Conservation (phyloP, 1,284 basidiomycete genomes). For the Peniophora sp. region DNA sequence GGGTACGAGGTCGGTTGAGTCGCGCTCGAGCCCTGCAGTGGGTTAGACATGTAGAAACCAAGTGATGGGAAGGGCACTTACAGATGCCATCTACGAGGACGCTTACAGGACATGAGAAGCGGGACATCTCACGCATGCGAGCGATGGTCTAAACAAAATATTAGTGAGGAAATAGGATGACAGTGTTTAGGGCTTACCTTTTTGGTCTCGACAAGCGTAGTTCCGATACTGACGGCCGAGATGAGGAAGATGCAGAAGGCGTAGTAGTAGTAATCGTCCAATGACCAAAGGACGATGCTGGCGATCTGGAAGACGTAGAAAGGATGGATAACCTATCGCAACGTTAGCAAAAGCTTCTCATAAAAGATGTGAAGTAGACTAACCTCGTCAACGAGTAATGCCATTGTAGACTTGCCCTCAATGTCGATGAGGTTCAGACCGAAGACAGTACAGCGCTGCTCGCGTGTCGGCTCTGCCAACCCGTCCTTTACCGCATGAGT, state of each 20-base stretch:
- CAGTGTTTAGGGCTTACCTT: conserved; percentile 41
- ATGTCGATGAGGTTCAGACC: conserved; percentile 90
- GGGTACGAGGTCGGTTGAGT: conserved; percentile 82
- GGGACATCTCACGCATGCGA: conserved; percentile 96
- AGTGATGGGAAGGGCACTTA: conserved; percentile 26
- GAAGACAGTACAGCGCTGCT: conserved; percentile 73
- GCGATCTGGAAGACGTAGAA: conserved; percentile 99
- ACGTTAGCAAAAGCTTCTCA: not conserved
- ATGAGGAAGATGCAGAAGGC: conserved; percentile 97
- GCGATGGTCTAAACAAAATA: conserved; percentile 62
- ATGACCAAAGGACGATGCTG: conserved; percentile 88
- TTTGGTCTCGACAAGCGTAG: conserved; percentile 89
- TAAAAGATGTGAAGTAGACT: conserved; percentile 11
- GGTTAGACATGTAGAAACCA: conserved; percentile 4
- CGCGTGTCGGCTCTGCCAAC: conserved; percentile 41
- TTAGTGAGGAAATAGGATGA: not conserved
- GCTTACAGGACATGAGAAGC: conserved; percentile 78
- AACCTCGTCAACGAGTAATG: conserved; percentile 88
- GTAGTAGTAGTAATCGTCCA: conserved; percentile 97
- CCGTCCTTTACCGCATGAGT: conserved; percentile 59
- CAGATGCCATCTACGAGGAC: conserved; percentile 72
- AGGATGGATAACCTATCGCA: conserved; percentile 75
- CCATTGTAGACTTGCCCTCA: conserved; percentile 76
- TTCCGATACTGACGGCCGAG: conserved; percentile 78
- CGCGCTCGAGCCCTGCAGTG: conserved; percentile 55